phyloP scores from a whole-genome alignment of 106 monocot species.

The Hemerocallis citrina region DNA sequence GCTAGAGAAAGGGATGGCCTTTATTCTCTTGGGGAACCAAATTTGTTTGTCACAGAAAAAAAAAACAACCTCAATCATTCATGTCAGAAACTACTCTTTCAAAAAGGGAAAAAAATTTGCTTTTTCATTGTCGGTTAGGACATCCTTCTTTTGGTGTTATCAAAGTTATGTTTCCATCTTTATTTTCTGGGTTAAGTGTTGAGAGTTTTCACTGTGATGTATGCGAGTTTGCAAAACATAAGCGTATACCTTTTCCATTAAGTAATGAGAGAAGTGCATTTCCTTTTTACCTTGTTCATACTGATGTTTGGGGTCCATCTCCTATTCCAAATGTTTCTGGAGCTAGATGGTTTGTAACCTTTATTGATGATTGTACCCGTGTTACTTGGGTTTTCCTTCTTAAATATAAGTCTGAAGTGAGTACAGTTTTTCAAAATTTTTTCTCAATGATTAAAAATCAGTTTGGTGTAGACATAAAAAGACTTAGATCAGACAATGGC shows the following conservation, averaged over 20 bases:
- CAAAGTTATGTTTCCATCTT: conserved; percentile 2
- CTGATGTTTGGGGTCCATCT: not conserved
- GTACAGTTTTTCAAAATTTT: not conserved
- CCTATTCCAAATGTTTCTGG: not conserved
- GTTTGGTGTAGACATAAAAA: not conserved
- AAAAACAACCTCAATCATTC: not conserved
- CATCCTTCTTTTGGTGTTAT: not conserved
- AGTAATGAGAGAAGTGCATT: not conserved
- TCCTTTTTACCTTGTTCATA: conserved; percentile 5
- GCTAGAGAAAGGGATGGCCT: conserved; percentile 5
- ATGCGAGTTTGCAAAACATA: conserved; percentile 7
- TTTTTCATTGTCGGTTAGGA: not conserved
- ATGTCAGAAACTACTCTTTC: not conserved
- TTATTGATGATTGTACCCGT: conserved; percentile 5
- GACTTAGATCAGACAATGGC: not conserved
- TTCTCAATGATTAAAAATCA: not conserved
- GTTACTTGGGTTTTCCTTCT: conserved; percentile 5
- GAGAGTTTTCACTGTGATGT: conserved; percentile 2
- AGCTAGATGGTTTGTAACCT: conserved; percentile 2
- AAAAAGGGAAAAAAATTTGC: conserved; percentile 1
- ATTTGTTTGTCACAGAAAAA: no score
- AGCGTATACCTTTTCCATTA: not conserved
- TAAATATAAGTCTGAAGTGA: not conserved
- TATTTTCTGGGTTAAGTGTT: not conserved
- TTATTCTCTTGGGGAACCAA: not conserved